phyloP scores from a whole-genome alignment of 768 basidiomycete genomes.

The Leucogyrophana mollusca region DNA sequence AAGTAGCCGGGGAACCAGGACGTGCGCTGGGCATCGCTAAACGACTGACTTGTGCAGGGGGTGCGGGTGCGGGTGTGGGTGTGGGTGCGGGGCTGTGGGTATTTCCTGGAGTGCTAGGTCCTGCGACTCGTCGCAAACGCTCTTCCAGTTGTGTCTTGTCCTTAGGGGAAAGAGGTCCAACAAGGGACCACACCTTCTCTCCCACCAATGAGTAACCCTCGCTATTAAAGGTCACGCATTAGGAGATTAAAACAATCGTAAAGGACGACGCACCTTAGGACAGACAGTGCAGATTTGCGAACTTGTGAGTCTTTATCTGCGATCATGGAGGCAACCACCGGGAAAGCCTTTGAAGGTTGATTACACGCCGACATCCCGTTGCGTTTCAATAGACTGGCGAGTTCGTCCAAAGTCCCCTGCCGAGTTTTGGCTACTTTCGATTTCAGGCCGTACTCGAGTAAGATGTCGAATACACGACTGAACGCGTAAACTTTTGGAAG shows the following conservation, averaged over 20 bases:
- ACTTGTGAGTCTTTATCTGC: slow-evolving; percentile 89
- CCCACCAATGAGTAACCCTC: slow-evolving; percentile 82
- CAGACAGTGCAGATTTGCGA: slow-evolving; percentile 80
- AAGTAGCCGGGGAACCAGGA: slow-evolving; percentile 48
- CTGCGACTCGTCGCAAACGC: slow-evolving; percentile 77
- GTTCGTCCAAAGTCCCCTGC: slow-evolving; percentile 82
- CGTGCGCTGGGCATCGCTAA: slow-evolving; percentile 43
- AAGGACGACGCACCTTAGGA: slow-evolving; percentile 63
- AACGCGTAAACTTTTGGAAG: slow-evolving; percentile 91
- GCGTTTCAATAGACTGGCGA: slow-evolving; percentile 72
- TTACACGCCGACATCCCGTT: slow-evolving; percentile 78
- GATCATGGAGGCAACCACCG: slow-evolving; percentile 73
- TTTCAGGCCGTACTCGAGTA: slow-evolving; percentile 86
- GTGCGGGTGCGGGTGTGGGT: slow-evolving; percentile 40
- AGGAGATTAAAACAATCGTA: slow-evolving; percentile 2
- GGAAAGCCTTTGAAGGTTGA: slow-evolving; percentile 79
- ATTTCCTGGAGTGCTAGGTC: slow-evolving; percentile 50
- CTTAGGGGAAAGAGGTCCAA: slow-evolving; percentile 75
- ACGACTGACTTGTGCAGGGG: slow-evolving; percentile 53
- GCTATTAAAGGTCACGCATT: slow-evolving; percentile 37
- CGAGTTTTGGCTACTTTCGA: slow-evolving; percentile 92
- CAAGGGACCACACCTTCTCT: slow-evolving; percentile 80
- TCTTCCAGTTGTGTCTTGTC: slow-evolving; percentile 94
- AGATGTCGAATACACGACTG: slow-evolving; percentile 84
- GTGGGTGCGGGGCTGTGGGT: slow-evolving; percentile 35